Evolutionary conservation across 2,329 filamentous ascomycete species (phyloP).

Genomic region (Aspergillus sp.): DNA sequence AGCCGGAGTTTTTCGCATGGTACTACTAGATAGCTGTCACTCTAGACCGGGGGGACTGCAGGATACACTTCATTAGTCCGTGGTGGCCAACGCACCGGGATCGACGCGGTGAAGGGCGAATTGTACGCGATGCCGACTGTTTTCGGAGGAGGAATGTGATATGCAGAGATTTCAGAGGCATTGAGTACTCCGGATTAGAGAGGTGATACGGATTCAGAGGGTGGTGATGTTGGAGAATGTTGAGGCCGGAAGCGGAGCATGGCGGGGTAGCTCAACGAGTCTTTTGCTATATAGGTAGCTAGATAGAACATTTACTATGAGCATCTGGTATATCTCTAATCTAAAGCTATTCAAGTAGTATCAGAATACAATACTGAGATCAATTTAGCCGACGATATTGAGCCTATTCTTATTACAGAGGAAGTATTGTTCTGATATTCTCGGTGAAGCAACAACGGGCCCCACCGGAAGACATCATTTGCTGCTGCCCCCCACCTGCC

Average conservation of each 20-base stretch:
- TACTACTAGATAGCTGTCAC: too few species aligned
- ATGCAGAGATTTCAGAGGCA: too few species aligned
- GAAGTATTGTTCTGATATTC: not conserved
- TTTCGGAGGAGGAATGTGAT: not conserved
- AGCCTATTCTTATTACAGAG: not conserved
- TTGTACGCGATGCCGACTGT: not conserved
- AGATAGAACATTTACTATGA: not conserved
- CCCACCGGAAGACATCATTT: slow-evolving; percentile 32
- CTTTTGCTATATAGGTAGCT: not conserved
- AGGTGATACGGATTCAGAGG: not conserved
- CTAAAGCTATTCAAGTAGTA: too few species aligned
- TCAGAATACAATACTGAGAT: too few species aligned
- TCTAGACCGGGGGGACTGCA: not conserved
- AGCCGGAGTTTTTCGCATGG: not conserved
- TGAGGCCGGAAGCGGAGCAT: not conserved
- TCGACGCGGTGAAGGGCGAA: too few species aligned
- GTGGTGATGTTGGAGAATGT: not conserved
- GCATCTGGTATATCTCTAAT: not conserved
- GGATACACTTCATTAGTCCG: not conserved
- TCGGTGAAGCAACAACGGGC: slow-evolving; percentile 4
- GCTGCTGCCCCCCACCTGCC: slow-evolving; percentile 29
- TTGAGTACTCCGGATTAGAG: too few species aligned
- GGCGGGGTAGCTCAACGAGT: not conserved
- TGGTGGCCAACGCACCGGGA: not conserved
- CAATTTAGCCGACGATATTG: too few species aligned